Evolutionary conservation across 2,329 filamentous ascomycete species (phyloP), one percentile per base, ranked within the genome.

Genomic region (Thielaviopsis euricoi): DNA sequence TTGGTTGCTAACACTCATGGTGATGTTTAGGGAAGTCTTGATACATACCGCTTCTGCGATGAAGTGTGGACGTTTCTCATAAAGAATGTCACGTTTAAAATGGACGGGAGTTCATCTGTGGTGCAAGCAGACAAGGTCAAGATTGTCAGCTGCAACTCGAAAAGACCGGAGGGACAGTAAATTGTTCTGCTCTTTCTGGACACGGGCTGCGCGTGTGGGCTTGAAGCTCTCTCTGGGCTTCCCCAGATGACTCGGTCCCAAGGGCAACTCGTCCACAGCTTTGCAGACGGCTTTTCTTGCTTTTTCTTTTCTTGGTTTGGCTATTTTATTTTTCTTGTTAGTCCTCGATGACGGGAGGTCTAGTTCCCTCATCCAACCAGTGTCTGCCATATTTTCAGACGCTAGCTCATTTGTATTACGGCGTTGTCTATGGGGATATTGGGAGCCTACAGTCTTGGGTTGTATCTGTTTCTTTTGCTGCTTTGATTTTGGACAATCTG

Each of bases 1-100:
- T 13, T n/a, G 33, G 21, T 22, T 53, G 15, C 51, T 37, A 26
- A 15, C 48, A 54, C 22, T 21, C 25, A 10, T 25, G 26, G 15
- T 13, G 15, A 51, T 26, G 1, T 49, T 21, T 26, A 96, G 91
- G 93, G 93, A 53, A 93, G 94, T 68, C 83, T 98, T 62, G 90
- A 97, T 70, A 97, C 93, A 17, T 98, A 98, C 76, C 86, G 93
- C 65, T 98, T 98, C 79, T 98, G 93, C 75, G 93, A 98, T 73
- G 93, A 98, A 74, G 93, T 98, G 60, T 98, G 93, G 93, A 98
- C 93, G 1, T 98, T 98, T 71, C 80, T 98, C 60, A 95, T 98
- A 73, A 96, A 96, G 73, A 93, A 97, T 64, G 90, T 97, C 58
- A 89, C 85, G n/a, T 97, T 98, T 76, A 98, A 98, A 74, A 85